Percentiles rank a stretch among this genome's conserved stretches.
These are phyloP conservation scores for Entomophthora muscae DNA, from an alignment of 371 early-diverging fungal species.

Conservation along the genomic window DNA sequence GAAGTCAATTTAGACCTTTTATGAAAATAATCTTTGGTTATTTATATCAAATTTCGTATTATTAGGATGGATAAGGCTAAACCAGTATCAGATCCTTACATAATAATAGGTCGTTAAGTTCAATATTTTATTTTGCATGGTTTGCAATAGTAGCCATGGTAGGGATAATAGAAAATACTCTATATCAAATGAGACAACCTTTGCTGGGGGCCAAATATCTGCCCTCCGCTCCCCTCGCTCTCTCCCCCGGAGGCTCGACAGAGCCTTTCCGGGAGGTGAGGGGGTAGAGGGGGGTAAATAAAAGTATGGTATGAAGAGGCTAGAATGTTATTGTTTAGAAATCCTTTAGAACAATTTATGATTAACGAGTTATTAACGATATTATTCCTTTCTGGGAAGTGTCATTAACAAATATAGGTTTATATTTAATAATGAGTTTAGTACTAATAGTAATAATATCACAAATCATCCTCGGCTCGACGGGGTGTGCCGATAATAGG, in stretches of 20 bases:
- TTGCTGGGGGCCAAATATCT: too few relatives aligned
- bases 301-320: not conserved
- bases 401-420: conserved; percentile 13
- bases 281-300: too few relatives aligned
- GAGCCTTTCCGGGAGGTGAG: too few relatives aligned
- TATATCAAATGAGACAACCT: conserved; percentile 16
- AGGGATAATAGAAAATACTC: conserved; percentile 19
- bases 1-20: conserved; percentile 35
- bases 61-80: conserved; percentile 33
- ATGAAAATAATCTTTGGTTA: conserved; percentile 35
- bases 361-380: conserved; percentile 12
- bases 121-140: conserved; percentile 37
- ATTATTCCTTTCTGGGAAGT: conserved; percentile 10
- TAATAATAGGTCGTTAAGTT: conserved; percentile 26
- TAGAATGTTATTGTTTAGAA: conserved; percentile 8
- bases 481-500: conserved; percentile 12
- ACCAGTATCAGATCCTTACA: conserved; percentile 31
- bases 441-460: conserved; percentile 12
- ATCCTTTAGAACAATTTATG: conserved; percentile 14
- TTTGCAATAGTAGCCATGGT: conserved; percentile 22
- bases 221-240: too few relatives aligned
- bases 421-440: conserved; percentile 12
- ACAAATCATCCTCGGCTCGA: too few relatives aligned
- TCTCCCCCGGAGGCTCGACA: too few relatives aligned
- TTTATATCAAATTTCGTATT: conserved; percentile 38